Evolutionary conservation across 345 rosid genomes (phyloP), one percentile per base, ranked within the genome.

Genomic region (Eucalyptus fibrosa): DNA sequence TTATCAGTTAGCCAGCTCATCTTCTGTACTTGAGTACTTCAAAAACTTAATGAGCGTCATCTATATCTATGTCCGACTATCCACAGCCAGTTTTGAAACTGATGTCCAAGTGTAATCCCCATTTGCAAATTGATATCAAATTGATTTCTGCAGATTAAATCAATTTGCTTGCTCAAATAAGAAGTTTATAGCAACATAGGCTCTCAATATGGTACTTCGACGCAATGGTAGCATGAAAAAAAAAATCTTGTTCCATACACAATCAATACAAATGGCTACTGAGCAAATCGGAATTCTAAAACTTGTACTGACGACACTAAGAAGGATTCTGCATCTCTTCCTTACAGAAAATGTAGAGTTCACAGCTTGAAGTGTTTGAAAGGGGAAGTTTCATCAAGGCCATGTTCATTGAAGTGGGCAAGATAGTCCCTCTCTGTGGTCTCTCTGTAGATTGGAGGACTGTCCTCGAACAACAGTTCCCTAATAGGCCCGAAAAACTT

Each of bases 391-490:
- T 89, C 93, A 80, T 86, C 87, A 4, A 89, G 62, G 40, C 88
- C 91, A 80, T 91, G 90, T 3, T 90, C 89, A 50, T 62, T 37
- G 56, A 32, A 87, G 44, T 81, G 55, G 7, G 86, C 7, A 28
- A 91, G 26, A 44, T 89, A 90, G 24, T 92, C 93, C 11, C 88
- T 24, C 3, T 88, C 67, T 4, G 91, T 88, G 59, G 90, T 90
- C 45, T 92, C 93, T 32, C 15, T 59, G 87, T 93, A 91, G 13
- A 90, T 59, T 34, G 94, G 92, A 4, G 95, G 93, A 21, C 90
- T 90, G 45, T 93, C 90, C n/a, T 93, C 92, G 7, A 93, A 93
- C 45, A 89, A 30, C 86, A 94, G n/a, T 40, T 94, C 93, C 40
- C 88, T 89, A 30, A 94, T 94, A 12, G 91, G 93, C 5, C 93